Evolutionary conservation across 2,329 filamentous ascomycete species (phyloP).

Genomic region (Cordyceps tenuipes): DNA sequence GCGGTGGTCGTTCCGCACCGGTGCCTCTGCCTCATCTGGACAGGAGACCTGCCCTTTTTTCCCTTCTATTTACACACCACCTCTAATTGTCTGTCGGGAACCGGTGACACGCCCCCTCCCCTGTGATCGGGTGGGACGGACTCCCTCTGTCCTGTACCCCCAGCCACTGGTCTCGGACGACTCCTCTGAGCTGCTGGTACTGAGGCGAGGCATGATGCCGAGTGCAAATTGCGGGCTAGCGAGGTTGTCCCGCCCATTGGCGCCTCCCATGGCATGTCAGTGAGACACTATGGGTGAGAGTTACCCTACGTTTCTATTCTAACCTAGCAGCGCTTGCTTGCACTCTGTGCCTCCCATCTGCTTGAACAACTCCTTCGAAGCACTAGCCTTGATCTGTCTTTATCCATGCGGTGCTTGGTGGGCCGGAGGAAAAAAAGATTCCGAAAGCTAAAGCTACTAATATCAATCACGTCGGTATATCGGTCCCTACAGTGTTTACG

Average conservation of each 20-base stretch:
- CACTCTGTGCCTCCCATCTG: too few species aligned
- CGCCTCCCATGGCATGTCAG: too few species aligned
- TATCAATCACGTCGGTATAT: not conserved
- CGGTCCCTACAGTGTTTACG: not conserved
- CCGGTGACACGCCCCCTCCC: constrained; percentile 6
- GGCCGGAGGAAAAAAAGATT: not conserved
- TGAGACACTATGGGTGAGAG: too few species aligned
- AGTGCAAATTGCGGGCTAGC: not conserved
- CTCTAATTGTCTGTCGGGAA: not conserved
- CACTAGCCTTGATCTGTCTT: too few species aligned
- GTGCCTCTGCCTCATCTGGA: not conserved
- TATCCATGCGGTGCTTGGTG: not conserved
- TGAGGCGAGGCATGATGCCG: not conserved
- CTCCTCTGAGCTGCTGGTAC: not conserved
- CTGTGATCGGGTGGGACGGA: not conserved
- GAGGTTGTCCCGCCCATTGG: not conserved
- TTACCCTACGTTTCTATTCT: too few species aligned
- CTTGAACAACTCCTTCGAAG: too few species aligned
- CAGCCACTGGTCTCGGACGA: not conserved
- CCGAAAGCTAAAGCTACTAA: not conserved
- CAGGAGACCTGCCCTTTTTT: not conserved
- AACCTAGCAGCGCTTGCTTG: too few species aligned
- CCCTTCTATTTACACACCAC: not conserved
- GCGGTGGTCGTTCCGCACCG: not conserved
- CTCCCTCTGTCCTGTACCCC: not conserved